Evolutionary conservation across 805 yeast species (phyloP).

Genomic region (Lachancea nothofagi): DNA sequence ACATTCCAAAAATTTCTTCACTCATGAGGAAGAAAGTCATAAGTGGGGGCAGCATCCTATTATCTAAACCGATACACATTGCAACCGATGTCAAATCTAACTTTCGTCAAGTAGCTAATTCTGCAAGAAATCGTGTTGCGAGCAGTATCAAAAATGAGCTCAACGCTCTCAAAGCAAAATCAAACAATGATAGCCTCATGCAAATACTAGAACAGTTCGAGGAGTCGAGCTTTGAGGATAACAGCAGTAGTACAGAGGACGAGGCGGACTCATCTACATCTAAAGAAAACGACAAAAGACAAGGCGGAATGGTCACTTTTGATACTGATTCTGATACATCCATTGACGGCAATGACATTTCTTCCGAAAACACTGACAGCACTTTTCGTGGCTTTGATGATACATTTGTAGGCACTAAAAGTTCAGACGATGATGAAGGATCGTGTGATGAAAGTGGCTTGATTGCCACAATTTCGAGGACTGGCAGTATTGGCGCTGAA

Average conservation of each 20-base stretch:
- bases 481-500: too few species aligned
- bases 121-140: constrained; percentile 1
- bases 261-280: background rate
- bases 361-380: background rate
- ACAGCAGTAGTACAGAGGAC: too few species aligned
- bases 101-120: background rate
- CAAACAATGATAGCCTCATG: background rate
- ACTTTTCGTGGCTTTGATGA: background rate
- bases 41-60: background rate
- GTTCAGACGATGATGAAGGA: too few species aligned
- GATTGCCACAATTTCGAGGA: too few species aligned
- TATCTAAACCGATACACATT: background rate
- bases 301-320: too few species aligned
- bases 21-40: background rate
- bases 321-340: background rate
- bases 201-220: constrained; percentile 2
- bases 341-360: background rate
- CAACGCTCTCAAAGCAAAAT: background rate
- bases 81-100: background rate
- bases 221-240: too few species aligned
- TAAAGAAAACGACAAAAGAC: background rate
- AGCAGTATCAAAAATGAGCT: background rate
- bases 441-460: too few species aligned
- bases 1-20: too few species aligned
- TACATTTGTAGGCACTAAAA: too few species aligned